Evolutionary conservation across 345 rosid genomes (phyloP), one percentile per base, ranked within the genome.

Genomic region (Melastoma malabathricum): DNA sequence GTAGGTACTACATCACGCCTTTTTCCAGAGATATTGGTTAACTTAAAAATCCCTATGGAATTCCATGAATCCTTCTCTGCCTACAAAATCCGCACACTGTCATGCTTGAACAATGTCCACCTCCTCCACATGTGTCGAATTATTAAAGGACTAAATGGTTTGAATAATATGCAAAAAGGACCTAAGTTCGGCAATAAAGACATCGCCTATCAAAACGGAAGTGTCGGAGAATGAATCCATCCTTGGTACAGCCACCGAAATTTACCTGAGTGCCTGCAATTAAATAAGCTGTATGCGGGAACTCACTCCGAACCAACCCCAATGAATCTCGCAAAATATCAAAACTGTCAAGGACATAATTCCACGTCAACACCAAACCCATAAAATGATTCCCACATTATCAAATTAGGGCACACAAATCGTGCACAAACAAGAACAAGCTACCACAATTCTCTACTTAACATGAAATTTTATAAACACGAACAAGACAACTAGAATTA

Each of bases 201-300:
- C 25, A 2, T 22, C 25, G 25, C 25, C 4, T 1, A 22, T 31
- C 5, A 7, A 5, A 7, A 31, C 1, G 38, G 5, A 31, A 31
- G 38, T 31, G 38, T 31, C 10, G 9, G 10, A 31, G 4, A 31
- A 31, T 31, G 38, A 31, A 31, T 31, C 10, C 38, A 1, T 5
- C 10, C 38, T 31, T 31, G 31, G 31, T 31, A 29, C 43, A 13
- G 6, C 56, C 16, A 46, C 56, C 18, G 52, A 41, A 44, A 46
- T 68, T 59, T 47, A 87, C 97, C 77, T 92, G 97, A 64, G 97
- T 87, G 38, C 95, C 97, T 14, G 96, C 83, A 54, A 93, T 83
- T 55, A 85, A 79, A 71, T 84, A 92, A 34, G 72, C 67, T 0
- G 83, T 76, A 67, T 92, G 90, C 4, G 99, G 95, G 68, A 93